A percentile compares a stretch with the other conserved stretches of the same genome.
Evolutionary conservation across 805 yeast species (phyloP).

Genomic region (Pichia californica): DNA sequence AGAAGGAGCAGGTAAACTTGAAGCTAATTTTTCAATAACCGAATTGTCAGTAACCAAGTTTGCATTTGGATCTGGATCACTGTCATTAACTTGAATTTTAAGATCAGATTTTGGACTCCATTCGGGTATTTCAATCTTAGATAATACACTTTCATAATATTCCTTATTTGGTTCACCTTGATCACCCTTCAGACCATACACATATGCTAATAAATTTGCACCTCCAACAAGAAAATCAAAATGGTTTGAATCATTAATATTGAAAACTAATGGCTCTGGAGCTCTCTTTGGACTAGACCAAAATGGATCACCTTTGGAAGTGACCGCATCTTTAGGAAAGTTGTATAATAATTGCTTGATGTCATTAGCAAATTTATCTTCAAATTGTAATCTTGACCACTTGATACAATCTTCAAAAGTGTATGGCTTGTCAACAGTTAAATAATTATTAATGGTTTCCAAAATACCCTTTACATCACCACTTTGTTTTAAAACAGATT

Average conservation of each 20-base stretch:
- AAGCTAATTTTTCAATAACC: constrained; percentile 62
- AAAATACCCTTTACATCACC: constrained; percentile 86
- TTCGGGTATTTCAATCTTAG: constrained; percentile 44
- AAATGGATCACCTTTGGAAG: constrained; percentile 86
- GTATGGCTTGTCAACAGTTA: constrained; percentile 70
- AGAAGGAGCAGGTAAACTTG: constrained; percentile 81
- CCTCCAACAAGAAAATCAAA: constrained; percentile 79
- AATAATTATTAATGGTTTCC: constrained; percentile 69
- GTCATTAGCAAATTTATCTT: constrained; percentile 76
- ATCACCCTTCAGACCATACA: constrained; percentile 83
- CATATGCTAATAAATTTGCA: constrained; percentile 85
- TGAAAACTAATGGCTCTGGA: constrained; percentile 79
- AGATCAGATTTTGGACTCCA: constrained; percentile 73
- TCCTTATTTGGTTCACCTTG: constrained; percentile 41
- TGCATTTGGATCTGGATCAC: constrained; percentile 83
- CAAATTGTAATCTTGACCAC: constrained; percentile 93
- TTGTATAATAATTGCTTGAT: constrained; percentile 86
- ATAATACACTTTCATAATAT: constrained; percentile 49
- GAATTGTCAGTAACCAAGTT: constrained; percentile 46
- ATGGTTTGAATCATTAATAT: constrained; percentile 69
- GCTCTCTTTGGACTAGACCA: constrained; percentile 99
- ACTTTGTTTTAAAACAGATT: constrained; percentile 82
- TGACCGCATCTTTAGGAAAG: constrained; percentile 90
- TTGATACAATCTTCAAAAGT: constrained; percentile 88
- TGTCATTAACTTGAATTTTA: constrained; percentile 77